A percentile compares a stretch with the other conserved stretches of the same genome.
phyloP scores from a whole-genome alignment of 768 basidiomycete genomes.

The Cystofilobasidium ferigula region DNA sequence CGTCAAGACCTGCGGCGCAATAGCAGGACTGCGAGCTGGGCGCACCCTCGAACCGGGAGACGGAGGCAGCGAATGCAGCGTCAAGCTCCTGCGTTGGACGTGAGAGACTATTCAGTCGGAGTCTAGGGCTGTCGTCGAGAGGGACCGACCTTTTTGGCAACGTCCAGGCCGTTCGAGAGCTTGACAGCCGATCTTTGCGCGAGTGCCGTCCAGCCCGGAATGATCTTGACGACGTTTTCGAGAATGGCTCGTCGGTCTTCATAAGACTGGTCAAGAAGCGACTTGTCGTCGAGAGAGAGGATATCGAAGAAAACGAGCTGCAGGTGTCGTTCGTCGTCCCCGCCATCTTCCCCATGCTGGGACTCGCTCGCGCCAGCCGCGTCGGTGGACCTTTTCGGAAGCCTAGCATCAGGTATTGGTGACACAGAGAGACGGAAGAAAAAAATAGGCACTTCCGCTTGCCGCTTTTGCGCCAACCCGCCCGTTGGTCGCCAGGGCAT shows the following conservation, averaged over 20 bases:
- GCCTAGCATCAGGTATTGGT: too few relatives aligned
- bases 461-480: background rate
- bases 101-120: background rate
- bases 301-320: slow-evolving; percentile 82
- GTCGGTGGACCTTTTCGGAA: too few relatives aligned
- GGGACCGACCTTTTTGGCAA: slow-evolving; percentile 25
- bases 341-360: slow-evolving; percentile 36
- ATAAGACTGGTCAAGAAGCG: slow-evolving; percentile 52
- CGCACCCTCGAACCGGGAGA: background rate
- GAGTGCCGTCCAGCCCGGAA: slow-evolving; percentile 48
- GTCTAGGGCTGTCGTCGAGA: too few relatives aligned
- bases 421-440: background rate
- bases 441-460: background rate
- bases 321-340: slow-evolving; percentile 47
- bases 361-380: background rate
- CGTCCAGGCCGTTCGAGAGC: slow-evolving; percentile 32
- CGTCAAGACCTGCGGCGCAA: background rate
- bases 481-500: slow-evolving; percentile 25
- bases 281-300: slow-evolving; percentile 54
- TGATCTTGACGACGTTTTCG: slow-evolving; percentile 47
- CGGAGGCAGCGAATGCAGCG: background rate
- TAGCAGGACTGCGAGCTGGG: background rate
- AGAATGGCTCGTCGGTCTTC: slow-evolving; percentile 51
- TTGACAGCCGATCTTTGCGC: slow-evolving; percentile 49
- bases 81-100: background rate